Base-by-base conservation (phyloP, 768 basidiomycete species). In the Piloderma croceum region DNA sequence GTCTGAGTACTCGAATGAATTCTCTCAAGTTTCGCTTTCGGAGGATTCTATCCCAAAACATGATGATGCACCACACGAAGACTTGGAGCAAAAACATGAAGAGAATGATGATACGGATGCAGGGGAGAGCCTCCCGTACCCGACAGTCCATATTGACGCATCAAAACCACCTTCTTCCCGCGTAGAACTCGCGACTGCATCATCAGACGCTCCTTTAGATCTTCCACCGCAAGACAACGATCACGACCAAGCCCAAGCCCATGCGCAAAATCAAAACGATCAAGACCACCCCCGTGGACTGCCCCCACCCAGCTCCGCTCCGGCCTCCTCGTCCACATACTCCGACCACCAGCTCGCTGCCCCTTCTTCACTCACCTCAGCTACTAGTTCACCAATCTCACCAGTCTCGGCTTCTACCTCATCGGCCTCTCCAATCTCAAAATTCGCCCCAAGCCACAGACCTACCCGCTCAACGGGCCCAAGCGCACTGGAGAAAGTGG, bases 401-500 rank as follows among this genome's bases (percentile, higher is more conserved):
- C 33, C 44, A 36, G 21, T 31, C 19, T 40, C 52, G 10, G 43
- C 44, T n/a, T 33, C 45, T 15, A 23, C 43, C 22, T 31, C 45
- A 21, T 13, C 54, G 42, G 36, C 48, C 25, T 34, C 50, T 36
- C 35, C 50, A 60, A 36, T 36, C 11, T 37, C 51, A 2, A 24
- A 68, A 65, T 40, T 46, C 55, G 25, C 50, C n/a, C n/a, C 58
- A 45, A 44, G 36, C 10, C 75, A 76, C 52, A 65, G 66, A 39
- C 58, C 62, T 27, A 62, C 69, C 22, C 77, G 76, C 17, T 80
- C 83, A 3, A 53, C 61, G 10, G 83, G 85, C 15, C 84, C 84
- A 7, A 86, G 82, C 49, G 58, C 65, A 4, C 70, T 93, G 34
- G 85, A 91, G 55, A 85, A 81, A 60, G 81, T 90, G 24, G 64